A percentile compares a stretch with the other conserved stretches of the same genome.
phyloP scores from a whole-genome alignment of 495 filamentous ascomycete species.

The Pseudotulostoma volvatum region DNA sequence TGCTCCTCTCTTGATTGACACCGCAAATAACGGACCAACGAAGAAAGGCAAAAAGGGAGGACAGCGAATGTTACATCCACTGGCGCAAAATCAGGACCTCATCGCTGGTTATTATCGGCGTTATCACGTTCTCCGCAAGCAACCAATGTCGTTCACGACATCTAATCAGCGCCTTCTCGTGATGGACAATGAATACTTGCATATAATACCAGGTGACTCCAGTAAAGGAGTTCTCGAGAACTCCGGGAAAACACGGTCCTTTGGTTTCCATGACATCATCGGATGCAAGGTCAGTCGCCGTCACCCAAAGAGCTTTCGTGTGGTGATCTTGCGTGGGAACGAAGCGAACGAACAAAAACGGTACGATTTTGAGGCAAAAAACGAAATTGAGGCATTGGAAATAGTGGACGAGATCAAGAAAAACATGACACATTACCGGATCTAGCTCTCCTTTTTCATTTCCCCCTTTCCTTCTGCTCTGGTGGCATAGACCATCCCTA shows the following conservation, averaged over 20 bases:
- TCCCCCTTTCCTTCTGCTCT: conserved; percentile 3
- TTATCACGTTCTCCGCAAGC: conserved; percentile 83
- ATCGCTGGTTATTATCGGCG: conserved; percentile 60
- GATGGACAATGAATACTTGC: conserved; percentile 90
- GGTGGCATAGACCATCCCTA: no score
- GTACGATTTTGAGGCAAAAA: conserved; percentile 90
- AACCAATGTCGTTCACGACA: conserved; percentile 82
- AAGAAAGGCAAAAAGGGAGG: conserved; percentile 55
- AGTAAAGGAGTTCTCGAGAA: conserved; percentile 35
- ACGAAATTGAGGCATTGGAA: conserved; percentile 61
- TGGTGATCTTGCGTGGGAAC: conserved; percentile 63
- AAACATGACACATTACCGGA: conserved; percentile 37
- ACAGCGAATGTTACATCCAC: conserved; percentile 49
- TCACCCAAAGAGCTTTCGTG: conserved; percentile 84
- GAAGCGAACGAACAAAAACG: conserved; percentile 60
- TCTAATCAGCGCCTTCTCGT: conserved; percentile 69
- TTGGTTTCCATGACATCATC: conserved; percentile 83
- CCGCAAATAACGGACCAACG: conserved; percentile 14
- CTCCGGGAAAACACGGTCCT: conserved; percentile 62
- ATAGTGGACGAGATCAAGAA: conserved; percentile 76
- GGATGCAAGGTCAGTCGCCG: conserved; percentile 83
- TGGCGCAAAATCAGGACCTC: conserved; percentile 54
- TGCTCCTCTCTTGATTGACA: conserved; percentile 46
- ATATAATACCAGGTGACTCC: conserved; percentile 67
- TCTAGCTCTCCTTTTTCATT: conserved; percentile 9